phyloP scores from a whole-genome alignment of 495 filamentous ascomycete species.

The Penicillium taxi region DNA sequence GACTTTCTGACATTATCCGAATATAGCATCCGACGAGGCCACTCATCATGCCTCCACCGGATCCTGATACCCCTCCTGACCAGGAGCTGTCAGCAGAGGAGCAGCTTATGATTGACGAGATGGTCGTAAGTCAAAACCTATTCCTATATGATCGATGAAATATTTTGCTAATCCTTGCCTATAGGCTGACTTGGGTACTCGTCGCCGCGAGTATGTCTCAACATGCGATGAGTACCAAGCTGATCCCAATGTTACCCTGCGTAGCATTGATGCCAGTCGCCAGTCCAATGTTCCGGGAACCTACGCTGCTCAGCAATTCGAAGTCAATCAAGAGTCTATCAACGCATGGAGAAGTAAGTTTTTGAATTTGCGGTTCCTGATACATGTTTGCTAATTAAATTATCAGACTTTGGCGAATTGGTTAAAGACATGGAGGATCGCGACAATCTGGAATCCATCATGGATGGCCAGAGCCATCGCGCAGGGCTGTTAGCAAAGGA shows the following conservation, averaged over 20 bases:
- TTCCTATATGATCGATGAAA: neutral
- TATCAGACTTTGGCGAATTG: slow-evolving; percentile 20
- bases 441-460: slow-evolving; percentile 24
- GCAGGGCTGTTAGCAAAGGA: slow-evolving; percentile 11
- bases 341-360: slow-evolving; percentile 27
- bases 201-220: slow-evolving; percentile 26
- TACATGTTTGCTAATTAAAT: neutral
- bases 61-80: too few relatives aligned
- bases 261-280: slow-evolving; percentile 18
- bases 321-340: slow-evolving; percentile 14
- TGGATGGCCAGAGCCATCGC: slow-evolving; percentile 33
- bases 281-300: slow-evolving; percentile 20
- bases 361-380: neutral
- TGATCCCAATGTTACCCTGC: slow-evolving; percentile 2
- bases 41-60: too few relatives aligned
- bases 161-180: neutral
- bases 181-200: slow-evolving; percentile 31
- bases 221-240: slow-evolving; percentile 15
- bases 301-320: slow-evolving; percentile 11
- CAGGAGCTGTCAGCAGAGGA: too few relatives aligned
- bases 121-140: too few relatives aligned
- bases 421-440: slow-evolving; percentile 20
- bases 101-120: too few relatives aligned
- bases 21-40: too few relatives aligned
- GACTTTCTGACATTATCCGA: too few relatives aligned